Conservation (phyloP, 495 filamentous ascomycete species). For the Wilcoxina mikolae region DNA sequence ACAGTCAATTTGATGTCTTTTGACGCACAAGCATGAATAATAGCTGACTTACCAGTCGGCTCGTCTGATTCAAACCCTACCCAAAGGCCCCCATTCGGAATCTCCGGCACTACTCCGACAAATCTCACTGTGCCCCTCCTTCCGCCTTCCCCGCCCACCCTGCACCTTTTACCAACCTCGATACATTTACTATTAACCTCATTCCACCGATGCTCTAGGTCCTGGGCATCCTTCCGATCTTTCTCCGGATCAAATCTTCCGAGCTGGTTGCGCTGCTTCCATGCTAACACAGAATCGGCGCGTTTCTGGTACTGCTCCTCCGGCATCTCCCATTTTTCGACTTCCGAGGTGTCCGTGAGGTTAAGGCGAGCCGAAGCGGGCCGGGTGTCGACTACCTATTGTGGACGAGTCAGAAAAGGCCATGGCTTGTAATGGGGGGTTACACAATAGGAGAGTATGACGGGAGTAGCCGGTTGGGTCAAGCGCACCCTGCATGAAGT, state of each 20-base stretch:
- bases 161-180: constrained; percentile 46
- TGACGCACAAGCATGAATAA: background rate
- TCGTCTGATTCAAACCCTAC: constrained; percentile 45
- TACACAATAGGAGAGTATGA: too few species aligned
- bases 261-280: constrained; percentile 82
- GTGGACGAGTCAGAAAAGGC: background rate
- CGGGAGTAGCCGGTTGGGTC: too few species aligned
- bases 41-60: constrained; percentile 20
- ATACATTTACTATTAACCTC: constrained; percentile 58
- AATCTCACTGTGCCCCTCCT: constrained; percentile 73
- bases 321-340: constrained; percentile 77
- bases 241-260: constrained; percentile 88
- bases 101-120: constrained; percentile 66
- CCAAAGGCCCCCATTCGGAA: constrained; percentile 68
- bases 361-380: constrained; percentile 56
- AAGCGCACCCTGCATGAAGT: background rate
- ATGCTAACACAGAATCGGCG: constrained; percentile 73
- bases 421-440: too few species aligned
- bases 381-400: constrained; percentile 64
- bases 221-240: constrained; percentile 51
- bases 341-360: constrained; percentile 60
- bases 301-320: constrained; percentile 66
- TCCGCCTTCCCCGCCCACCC: constrained; percentile 45
- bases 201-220: constrained; percentile 45
- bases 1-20: constrained; percentile 1